Evolutionary conservation across 768 basidiomycete genomes (phyloP), one percentile per base, ranked within the genome.

Genomic region (Boletellus emodensis): DNA sequence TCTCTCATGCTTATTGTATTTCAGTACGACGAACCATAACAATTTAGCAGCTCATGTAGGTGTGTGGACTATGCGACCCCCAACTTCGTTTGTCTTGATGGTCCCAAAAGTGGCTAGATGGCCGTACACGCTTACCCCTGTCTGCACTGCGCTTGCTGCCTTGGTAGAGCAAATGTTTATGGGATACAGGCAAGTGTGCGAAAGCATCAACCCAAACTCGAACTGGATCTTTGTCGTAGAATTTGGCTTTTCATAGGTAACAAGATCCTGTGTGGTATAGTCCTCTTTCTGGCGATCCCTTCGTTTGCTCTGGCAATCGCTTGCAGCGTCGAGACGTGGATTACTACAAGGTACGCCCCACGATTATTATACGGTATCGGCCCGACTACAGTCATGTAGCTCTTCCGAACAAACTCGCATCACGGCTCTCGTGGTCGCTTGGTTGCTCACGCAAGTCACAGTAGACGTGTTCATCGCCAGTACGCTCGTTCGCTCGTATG

Each of bases 121-220:
- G 76, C 74, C 72, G 1, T 75, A 77, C 38, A 72, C 76, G 1
- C 75, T 80, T 52, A 79, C 77, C 0, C 75, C 78, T 13, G 65
- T 72, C 30, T 75, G 75, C 13, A 78, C 75, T 4, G 66, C 76
- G 1, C 56, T 75, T 6, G 72, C 75, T 18, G 77, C 77, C 1
- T 60, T 78, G 20, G 60, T 77, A 13, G 75, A 77, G 3, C 79
- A 80, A 55, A 52, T 62, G 32, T 77, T 77, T 62, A 64, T 79
- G 44, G 70, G 67, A 2, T 67, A 76, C 59, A 72, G 76, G 77
- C 73, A 45, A 15, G 69, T 49, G 17, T 44, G 4, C 9, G 22
- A 10, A 38, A 24, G 14, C 20, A 17, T 17, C 2, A 22, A 11
- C 11, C 12, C 33, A 38, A 28, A 18, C 24, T 28, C 14, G 20